These are phyloP conservation scores for Litsea cubeba DNA, from an alignment of 164 flowering plant genomes.

Conservation along the genomic window DNA sequence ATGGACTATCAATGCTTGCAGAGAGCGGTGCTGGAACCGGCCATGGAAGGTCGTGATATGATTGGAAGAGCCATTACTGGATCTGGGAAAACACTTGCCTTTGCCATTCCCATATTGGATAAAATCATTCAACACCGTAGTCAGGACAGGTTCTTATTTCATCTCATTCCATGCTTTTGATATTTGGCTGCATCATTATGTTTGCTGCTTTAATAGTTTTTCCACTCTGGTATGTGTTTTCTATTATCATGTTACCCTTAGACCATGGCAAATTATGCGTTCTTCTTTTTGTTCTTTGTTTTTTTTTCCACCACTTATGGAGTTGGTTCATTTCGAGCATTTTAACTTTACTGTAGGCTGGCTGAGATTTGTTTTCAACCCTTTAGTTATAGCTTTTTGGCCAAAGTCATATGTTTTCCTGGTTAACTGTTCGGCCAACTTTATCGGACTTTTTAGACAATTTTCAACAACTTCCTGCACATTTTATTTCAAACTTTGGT, in stretches of 20 bases:
- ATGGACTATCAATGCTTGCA: conserved; percentile 17
- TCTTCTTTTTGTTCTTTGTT: background rate
- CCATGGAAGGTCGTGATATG: conserved; percentile 92
- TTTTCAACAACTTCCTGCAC: no score
- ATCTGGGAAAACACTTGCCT: conserved; percentile 55
- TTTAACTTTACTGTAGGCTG: background rate
- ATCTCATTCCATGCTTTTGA: background rate
- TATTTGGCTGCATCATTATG: no score
- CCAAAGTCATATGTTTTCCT: background rate
- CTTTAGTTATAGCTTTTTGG: background rate
- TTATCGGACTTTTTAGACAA: no score
- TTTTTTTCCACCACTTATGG: background rate
- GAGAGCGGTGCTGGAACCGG: conserved; percentile 93
- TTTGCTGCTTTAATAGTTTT: background rate
- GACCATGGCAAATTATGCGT: background rate
- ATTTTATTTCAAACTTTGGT: no score
- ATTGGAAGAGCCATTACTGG: conserved; percentile 91
- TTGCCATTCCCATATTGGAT: conserved; percentile 42
- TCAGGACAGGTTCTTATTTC: conserved; percentile 15
- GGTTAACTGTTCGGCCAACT: background rate
- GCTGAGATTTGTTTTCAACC: background rate
- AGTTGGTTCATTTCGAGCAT: background rate
- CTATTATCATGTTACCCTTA: background rate
- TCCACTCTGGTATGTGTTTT: background rate
- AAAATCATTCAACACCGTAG: conserved; percentile 38